Percentiles rank a stretch among this genome's conserved stretches.
Conservation (phyloP, 2,329 filamentous ascomycete species). For the Onygenales sp. region DNA sequence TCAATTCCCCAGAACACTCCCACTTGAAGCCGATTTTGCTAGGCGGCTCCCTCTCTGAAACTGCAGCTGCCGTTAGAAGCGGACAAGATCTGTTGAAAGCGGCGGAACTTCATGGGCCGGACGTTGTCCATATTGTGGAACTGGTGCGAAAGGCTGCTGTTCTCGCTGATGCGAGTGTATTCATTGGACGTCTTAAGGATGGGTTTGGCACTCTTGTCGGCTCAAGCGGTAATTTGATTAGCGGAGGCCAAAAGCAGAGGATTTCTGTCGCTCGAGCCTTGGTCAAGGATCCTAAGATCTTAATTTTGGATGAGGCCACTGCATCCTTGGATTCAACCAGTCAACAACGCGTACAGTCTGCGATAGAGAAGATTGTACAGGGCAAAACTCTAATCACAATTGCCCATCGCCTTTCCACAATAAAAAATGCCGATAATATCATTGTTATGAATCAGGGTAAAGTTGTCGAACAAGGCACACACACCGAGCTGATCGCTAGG, state of each 20-base stretch:
- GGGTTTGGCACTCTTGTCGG: conserved; percentile 40
- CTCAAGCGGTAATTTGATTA: conserved; percentile 45
- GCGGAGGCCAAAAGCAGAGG: conserved; percentile 36
- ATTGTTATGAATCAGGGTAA: conserved; percentile 18
- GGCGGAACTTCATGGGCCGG: conserved; percentile 35
- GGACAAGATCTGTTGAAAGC: conserved; percentile 41
- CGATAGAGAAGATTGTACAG: conserved; percentile 11
- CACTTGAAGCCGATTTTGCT: conserved; percentile 39
- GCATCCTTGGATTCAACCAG: conserved; percentile 18
- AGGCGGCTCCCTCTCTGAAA: conserved; percentile 38
- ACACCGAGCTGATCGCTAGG: conserved; percentile 15
- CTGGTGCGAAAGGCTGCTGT: conserved; percentile 33
- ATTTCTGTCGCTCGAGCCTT: conserved; percentile 78
- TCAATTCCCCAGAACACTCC: conserved; percentile 16
- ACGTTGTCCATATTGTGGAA: conserved; percentile 43
- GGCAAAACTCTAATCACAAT: conserved; percentile 18
- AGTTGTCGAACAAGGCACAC: conserved; percentile 18
- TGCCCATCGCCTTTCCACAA: conserved; percentile 21
- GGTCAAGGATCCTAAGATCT: conserved; percentile 70
- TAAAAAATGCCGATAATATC: conserved; percentile 20
- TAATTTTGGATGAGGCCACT: conserved; percentile 35
- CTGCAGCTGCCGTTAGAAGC: conserved; percentile 44
- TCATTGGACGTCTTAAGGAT: conserved; percentile 45
- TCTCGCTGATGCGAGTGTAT: conserved; percentile 50
- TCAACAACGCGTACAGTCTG: conserved; percentile 17